Evolutionary conservation across 352 stramenopile species (phyloP), one percentile per base, ranked within the genome.

Genomic region (Blastocystis sp.): DNA sequence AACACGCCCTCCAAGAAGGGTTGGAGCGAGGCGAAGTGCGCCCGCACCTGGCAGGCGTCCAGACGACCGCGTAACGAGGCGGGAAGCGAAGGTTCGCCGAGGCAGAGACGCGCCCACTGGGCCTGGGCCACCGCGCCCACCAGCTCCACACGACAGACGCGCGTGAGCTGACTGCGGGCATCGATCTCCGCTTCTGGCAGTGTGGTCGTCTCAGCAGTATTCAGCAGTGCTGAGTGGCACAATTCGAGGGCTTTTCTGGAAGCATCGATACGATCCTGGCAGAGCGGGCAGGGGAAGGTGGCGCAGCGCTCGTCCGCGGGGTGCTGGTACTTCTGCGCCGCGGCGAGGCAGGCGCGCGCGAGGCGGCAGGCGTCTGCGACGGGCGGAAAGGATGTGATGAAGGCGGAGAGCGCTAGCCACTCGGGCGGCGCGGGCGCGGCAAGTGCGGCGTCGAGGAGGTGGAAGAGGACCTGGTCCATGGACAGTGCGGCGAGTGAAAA

Each of bases 391-490:
- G 10, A 4, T 34, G 4, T 38, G 40, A 79, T 38, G 21, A 79
- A 64, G 34, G 59, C n/a, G 4, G n/a, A 43, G 57, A 79, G 59
- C 19, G 38, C 69, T 19, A 7, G 21, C 69, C 69, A 79, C 28
- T 79, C 57, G 14, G 40, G n/a, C 19, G 57, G 45, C 9, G 19
- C 14, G 17, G 21, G 3, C n/a, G n/a, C 48, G 3, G n/a, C 28
- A 1, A 63, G 28, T 61, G 40, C 59, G 0, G 59, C 28, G 45
- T 79, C 28, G 17, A 79, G 45, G 6, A 79, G n/a, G 38, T 42
- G 57, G 43, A 79, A 6, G 61, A 79, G 11, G 10, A 79, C 69
- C 6, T 40, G 28, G 11, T 79, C 24, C 69, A 74, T 43, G 19
- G 64, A 14, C 19, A 74, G 19, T 7, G 24, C n/a, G 10, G 52